phyloP scores from a whole-genome alignment of 148 eudicot genomes.

The Arbutus unedo region DNA sequence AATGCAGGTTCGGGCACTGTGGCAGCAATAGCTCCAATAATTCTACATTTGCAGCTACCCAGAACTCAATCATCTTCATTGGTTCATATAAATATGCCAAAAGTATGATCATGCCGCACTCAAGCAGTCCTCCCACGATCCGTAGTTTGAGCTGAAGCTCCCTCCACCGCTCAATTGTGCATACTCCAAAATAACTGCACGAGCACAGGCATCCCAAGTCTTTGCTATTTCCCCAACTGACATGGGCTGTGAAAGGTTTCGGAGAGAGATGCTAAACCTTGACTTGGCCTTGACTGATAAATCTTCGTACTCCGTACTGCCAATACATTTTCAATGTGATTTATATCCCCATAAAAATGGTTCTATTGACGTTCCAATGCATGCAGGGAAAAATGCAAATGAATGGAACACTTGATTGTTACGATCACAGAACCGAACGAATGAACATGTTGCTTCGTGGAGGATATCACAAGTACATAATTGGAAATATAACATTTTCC shows the following conservation, averaged over 20 bases:
- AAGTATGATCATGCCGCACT: conserved; percentile 44
- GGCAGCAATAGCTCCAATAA: no score
- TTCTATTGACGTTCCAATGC: neutral
- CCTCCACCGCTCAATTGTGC: conserved; percentile 88
- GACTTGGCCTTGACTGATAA: conserved; percentile 76
- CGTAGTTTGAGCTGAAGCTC: conserved; percentile 86
- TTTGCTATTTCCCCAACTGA: conserved; percentile 73
- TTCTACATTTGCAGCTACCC: no score
- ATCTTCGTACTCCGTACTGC: conserved; percentile 81
- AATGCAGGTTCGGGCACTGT: no score
- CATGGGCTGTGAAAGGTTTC: conserved; percentile 84
- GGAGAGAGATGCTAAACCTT: conserved; percentile 74
- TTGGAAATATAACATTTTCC: neutral
- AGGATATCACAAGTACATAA: neutral
- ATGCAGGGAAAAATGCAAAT: neutral
- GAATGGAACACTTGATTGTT: neutral
- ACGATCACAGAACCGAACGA: neutral
- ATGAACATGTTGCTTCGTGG: neutral
- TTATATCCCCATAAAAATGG: neutral
- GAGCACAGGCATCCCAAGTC: conserved; percentile 89
- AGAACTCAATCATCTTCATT: no score
- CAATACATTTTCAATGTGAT: neutral
- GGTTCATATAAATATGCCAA: neutral
- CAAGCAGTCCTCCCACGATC: conserved; percentile 84
- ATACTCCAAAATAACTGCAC: conserved; percentile 71